Base-by-base conservation (phyloP, 441 rosid species). In the Lepidium campestre region DNA sequence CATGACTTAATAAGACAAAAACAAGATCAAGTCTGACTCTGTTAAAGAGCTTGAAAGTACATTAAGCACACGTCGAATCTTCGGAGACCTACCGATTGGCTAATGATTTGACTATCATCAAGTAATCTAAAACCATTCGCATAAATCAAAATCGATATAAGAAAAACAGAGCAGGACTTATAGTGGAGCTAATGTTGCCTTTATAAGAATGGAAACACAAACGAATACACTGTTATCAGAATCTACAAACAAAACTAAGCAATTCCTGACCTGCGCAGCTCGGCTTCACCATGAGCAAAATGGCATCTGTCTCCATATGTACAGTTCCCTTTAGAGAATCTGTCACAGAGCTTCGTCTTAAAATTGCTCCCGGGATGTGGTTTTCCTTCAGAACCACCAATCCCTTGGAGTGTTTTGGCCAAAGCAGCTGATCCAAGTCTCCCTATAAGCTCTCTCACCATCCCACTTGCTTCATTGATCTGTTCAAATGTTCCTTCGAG, bases 281-380 rank as follows among this genome's bases (percentile, higher is more conserved):
- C 90, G 2, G 85, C 85, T 3, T 76, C 77, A 57, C 98, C 98
- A 34, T 93, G 97, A 0, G 97, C 98, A 68, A 93, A 93, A 78
- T 93, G 95, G 73, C 98, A 90, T 68, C 91, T 77, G 15, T 87
- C 90, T 12, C 96, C 96, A 18, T 81, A 88, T 15, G 90, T 87
- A 76, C 96, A 93, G 35, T 80, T 74, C 31, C 97, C 98, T 78
- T 85, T 83, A 4, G 79, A 19, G 49, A 86, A 93, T 57, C 81
- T 93, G 12, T 86, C 98, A 32, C 98, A 93, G 1, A 93, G 57
- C 78, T 87, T 89, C 0, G 96, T 90, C 85, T 89, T 93, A 77
- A 79, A 90, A 72, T 81, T 89, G 82, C 78, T 77, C 59, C 81
- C 73, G 0, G 75, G 67, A 65, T 48, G 44, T 32, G 76, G 71